These are phyloP conservation scores for Skeletonema potamos DNA, from an alignment of 108 stramenopile genomes.

Conservation along the genomic window DNA sequence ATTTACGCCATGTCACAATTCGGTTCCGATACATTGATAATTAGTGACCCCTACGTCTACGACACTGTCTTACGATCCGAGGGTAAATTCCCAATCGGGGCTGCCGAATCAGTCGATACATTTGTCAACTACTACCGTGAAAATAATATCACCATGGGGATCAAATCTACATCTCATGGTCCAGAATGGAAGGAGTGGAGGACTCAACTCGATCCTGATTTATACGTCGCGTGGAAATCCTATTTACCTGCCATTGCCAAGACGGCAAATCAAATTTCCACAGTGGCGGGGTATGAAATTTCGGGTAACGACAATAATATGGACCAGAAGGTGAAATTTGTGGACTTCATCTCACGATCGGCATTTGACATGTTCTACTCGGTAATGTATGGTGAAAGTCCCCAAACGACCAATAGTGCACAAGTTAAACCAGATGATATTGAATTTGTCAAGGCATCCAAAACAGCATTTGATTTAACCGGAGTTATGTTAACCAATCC, in stretches of 20 bases:
- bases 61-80: slow-evolving; percentile 6
- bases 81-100: slow-evolving; percentile 26
- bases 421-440: slow-evolving; percentile 5
- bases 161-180: slow-evolving; percentile 7
- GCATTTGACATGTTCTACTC: slow-evolving; percentile 37
- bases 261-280: slow-evolving; percentile 1
- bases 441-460: slow-evolving; percentile 23
- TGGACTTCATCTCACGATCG: slow-evolving; percentile 11
- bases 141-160: slow-evolving; percentile 27
- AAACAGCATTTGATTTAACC: slow-evolving; percentile 26
- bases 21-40: not conserved
- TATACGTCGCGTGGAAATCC: slow-evolving; percentile 18
- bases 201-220: slow-evolving; percentile 2
- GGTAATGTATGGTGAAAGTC: slow-evolving; percentile 22
- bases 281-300: slow-evolving; percentile 18
- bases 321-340: slow-evolving; percentile 21
- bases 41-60: slow-evolving; percentile 13
- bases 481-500: slow-evolving; percentile 19
- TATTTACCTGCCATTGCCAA: slow-evolving; percentile 23
- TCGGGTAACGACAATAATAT: not conserved
- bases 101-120: slow-evolving; percentile 1
- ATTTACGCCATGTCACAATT: slow-evolving; percentile 11
- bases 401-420: slow-evolving; percentile 18
- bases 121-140: slow-evolving; percentile 19
- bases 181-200: slow-evolving; percentile 31